Evolutionary conservation across 2,329 filamentous ascomycete genomes (phyloP), one percentile per base, ranked within the genome.

Genomic region (Pezicula radicicola): DNA sequence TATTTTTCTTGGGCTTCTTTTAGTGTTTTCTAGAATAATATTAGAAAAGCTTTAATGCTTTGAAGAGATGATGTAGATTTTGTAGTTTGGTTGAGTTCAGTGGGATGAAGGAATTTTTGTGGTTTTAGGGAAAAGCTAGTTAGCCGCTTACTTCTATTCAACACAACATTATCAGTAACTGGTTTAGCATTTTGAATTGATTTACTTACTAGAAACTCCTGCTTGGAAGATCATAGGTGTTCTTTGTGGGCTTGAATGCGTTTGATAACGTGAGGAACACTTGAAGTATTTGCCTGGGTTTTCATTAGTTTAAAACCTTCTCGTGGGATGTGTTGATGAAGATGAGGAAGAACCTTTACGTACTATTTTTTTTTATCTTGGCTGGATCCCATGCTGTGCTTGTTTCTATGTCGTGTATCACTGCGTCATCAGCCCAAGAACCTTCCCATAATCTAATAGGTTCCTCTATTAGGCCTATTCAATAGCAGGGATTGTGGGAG

Each of bases 161-260:
- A 16, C n/a, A 12, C 7, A 25, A 43, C 21, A 43, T 15, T 8
- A 43, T 43, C 25, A 43, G 41, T 15, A 19, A 10, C 3, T n/a
- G 2, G 4, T n/a, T 5, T 15, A 25, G 4, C 2, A 15, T 25
- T 43, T 15, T 3, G 16, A 43, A 15, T n/a, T 43, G 6, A 7
- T 43, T 15, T 10, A 25, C 41, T 43, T 76, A 42, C 75, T 78
- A 0, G 82, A 86, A 0, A 84, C 85, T 0, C 86, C 85, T 0
- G 85, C 85, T 64, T 89, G 85, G 3, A 88, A 72, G 4, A 89
- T 75, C 2, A 89, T 70, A 0, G 85, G 86, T 0, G 84, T 87
- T 1, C 85, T 72, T 59, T 89, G 85, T 0, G 83, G 84, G 48
- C 77, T 78, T 0, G 84, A 84, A 47, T 86, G 76, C 48, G 79